Percentiles rank a stretch among this genome's conserved stretches.
Evolutionary conservation across 1,284 basidiomycete species (phyloP).

Genomic region (Athelia psychrophila): DNA sequence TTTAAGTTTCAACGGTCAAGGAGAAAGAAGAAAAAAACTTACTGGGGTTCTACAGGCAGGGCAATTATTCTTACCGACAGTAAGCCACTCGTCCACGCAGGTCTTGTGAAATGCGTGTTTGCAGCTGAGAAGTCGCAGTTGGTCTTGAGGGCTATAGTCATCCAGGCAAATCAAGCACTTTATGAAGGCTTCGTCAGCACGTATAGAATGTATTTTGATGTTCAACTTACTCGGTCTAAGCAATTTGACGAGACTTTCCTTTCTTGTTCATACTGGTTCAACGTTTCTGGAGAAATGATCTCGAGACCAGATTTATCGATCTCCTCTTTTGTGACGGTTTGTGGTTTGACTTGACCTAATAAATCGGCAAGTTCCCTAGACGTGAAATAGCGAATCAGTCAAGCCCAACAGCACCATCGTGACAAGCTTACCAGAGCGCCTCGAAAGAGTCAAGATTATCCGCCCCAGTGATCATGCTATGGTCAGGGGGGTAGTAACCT

Average conservation of each 20-base stretch:
- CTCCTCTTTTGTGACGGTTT: conserved; percentile 77
- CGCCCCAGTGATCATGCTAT: conserved; percentile 78
- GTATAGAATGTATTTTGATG: conserved; percentile 1
- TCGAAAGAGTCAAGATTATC: conserved; percentile 77
- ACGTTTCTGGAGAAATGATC: conserved; percentile 56
- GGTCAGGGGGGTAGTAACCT: conserved; percentile 87
- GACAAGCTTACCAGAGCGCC: conserved; percentile 56
- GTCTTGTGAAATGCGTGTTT: conserved; percentile 82
- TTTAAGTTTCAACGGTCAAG: too few relatives aligned
- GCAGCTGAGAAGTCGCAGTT: conserved; percentile 77
- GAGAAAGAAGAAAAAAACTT: conserved; percentile 13
- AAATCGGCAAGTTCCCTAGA: conserved; percentile 73
- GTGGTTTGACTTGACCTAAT: conserved; percentile 74
- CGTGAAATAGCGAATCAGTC: conserved; percentile 6
- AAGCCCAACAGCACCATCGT: background rate
- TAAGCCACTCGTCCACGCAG: conserved; percentile 88
- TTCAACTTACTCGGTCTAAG: conserved; percentile 61
- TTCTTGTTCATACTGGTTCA: conserved; percentile 52
- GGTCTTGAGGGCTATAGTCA: conserved; percentile 74
- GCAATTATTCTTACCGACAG: conserved; percentile 84
- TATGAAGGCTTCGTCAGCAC: conserved; percentile 6
- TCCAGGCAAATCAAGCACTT: conserved; percentile 82
- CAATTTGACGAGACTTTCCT: conserved; percentile 75
- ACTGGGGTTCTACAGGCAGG: conserved; percentile 83
- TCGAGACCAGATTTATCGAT: conserved; percentile 79